Conservation (phyloP, 1,139 yeast genomes). For the Lodderomyces oxycetoniae region DNA sequence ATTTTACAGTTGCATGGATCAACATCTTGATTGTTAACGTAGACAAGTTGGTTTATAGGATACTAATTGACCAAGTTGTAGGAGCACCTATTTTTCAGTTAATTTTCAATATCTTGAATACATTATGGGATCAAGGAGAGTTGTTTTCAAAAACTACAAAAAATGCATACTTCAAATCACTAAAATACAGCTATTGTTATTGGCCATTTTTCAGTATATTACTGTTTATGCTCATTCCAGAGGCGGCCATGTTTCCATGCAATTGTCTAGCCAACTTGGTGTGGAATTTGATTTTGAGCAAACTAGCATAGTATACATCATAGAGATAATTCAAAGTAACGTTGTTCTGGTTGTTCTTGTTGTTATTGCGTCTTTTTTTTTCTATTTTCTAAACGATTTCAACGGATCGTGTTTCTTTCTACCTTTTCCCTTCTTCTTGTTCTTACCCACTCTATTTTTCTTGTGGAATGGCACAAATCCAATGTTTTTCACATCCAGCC, state of each 20-base stretch:
- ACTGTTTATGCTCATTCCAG: constrained; percentile 47
- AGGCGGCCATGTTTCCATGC: constrained; percentile 49
- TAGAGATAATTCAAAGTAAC: neutral
- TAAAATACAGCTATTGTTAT: constrained; percentile 50
- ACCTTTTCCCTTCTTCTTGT: constrained; percentile 32
- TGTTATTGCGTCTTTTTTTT: neutral
- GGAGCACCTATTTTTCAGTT: constrained; percentile 56
- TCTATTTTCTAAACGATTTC: constrained; percentile 39
- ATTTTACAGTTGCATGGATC: constrained; percentile 55
- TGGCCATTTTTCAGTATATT: constrained; percentile 58
- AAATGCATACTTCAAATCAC: constrained; percentile 39
- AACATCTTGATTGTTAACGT: constrained; percentile 38
- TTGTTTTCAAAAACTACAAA: constrained; percentile 22
- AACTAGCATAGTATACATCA: constrained; percentile 15
- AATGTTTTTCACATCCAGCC: constrained; percentile 52
- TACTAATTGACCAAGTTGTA: constrained; percentile 48
- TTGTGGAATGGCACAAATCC: constrained; percentile 73
- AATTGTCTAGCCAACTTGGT: constrained; percentile 53
- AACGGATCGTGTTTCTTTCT: constrained; percentile 63
- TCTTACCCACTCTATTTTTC: constrained; percentile 48
- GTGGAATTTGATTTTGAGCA: constrained; percentile 53
- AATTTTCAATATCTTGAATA: constrained; percentile 43
- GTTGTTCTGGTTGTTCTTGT: neutral
- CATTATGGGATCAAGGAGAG: constrained; percentile 54
- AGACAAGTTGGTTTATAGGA: constrained; percentile 33